Evolutionary conservation across 2,329 filamentous ascomycete genomes (phyloP).

Genomic region (Aspergillus neotritici): DNA sequence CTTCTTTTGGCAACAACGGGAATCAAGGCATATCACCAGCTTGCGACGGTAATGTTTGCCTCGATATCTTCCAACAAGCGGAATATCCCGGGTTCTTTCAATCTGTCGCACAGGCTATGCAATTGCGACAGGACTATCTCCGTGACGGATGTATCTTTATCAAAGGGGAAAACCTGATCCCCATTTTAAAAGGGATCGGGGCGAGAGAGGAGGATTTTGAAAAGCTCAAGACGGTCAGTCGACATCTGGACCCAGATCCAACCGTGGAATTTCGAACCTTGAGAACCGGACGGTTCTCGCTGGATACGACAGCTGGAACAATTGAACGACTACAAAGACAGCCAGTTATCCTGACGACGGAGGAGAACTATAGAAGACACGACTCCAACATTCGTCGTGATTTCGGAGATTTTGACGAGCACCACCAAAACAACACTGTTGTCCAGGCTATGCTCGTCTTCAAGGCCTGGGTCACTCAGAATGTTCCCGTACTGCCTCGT

Average conservation of each 20-base stretch:
- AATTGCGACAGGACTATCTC: too few species aligned
- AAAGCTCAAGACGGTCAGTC: constrained; percentile 15
- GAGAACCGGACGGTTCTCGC: constrained; percentile 22
- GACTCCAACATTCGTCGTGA: constrained; percentile 21
- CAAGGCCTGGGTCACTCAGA: constrained; percentile 18
- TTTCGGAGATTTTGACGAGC: constrained; percentile 24
- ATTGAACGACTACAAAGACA: constrained; percentile 27
- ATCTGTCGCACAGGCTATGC: too few species aligned
- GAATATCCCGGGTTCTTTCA: too few species aligned
- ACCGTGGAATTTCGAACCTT: constrained; percentile 24
- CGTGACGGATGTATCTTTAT: too few species aligned
- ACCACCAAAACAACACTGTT: constrained; percentile 28
- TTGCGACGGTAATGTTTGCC: too few species aligned
- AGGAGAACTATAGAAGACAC: constrained; percentile 29
- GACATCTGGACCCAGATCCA: constrained; percentile 21
- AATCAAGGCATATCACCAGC: too few species aligned
- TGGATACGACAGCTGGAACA: constrained; percentile 20
- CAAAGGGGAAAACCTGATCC: constrained; percentile 19
- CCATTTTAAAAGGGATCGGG: constrained; percentile 20
- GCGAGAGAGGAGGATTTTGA: constrained; percentile 22
- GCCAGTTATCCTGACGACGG: constrained; percentile 22
- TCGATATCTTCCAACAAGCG: too few species aligned
- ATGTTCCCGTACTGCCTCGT: background rate
- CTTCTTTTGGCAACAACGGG: too few species aligned
- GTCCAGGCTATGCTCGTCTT: constrained; percentile 28